These are phyloP conservation scores for Trypanosoma conorhini DNA, from an alignment of 208 protist genomes.

Conservation along the genomic window DNA sequence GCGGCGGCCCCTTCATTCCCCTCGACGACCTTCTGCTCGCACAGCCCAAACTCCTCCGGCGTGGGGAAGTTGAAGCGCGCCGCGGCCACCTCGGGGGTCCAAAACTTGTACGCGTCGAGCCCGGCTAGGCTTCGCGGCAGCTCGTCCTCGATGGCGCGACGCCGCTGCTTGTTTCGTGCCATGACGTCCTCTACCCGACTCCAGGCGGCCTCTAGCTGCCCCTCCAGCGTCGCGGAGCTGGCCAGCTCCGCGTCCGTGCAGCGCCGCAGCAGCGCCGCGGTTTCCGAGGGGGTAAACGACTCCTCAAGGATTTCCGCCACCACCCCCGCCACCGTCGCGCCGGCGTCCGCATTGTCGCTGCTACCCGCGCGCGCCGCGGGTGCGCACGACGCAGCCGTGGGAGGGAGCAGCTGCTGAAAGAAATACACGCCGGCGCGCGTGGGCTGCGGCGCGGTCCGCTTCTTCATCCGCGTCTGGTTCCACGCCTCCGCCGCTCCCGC, in stretches of 20 bases:
- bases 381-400: not conserved
- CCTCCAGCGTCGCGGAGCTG: conserved; percentile 32
- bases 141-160: conserved; percentile 30
- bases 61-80: conserved; percentile 40
- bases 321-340: not conserved
- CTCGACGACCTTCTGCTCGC: not conserved
- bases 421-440: conserved; percentile 51
- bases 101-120: conserved; percentile 48
- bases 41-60: conserved; percentile 28
- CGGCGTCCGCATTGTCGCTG: not conserved
- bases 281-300: conserved; percentile 38
- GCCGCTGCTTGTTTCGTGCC: conserved; percentile 46
- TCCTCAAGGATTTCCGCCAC: conserved; percentile 32
- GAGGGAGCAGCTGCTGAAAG: conserved; percentile 49
- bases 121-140: conserved; percentile 22
- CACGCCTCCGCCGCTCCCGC: not conserved
- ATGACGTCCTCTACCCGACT: conserved; percentile 51
- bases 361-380: not conserved
- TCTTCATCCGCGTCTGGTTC: conserved; percentile 26
- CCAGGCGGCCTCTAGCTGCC: conserved; percentile 49
- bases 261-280: conserved; percentile 11
- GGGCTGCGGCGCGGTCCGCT: conserved; percentile 33
- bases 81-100: conserved; percentile 47
- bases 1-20: not conserved
- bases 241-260: conserved; percentile 31